phyloP scores from a whole-genome alignment of 495 filamentous ascomycete genomes.

The Penicillium chermesinum region DNA sequence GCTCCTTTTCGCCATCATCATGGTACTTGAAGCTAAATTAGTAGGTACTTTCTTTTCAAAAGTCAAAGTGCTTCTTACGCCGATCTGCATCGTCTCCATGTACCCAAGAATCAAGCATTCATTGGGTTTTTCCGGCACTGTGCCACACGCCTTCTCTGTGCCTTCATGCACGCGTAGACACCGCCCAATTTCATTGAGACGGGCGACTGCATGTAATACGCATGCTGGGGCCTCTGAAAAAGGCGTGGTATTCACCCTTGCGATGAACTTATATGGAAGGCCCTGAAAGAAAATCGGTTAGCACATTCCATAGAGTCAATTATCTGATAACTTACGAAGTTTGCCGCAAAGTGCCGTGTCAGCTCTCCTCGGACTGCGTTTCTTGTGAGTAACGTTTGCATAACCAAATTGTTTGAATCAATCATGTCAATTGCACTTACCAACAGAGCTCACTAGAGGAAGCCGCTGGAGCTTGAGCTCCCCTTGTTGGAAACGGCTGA shows the following conservation, averaged over 20 bases:
- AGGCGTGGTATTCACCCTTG: conserved; percentile 55
- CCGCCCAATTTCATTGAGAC: conserved; percentile 32
- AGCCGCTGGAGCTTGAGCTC: conserved; percentile 59
- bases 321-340: conserved; percentile 53
- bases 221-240: conserved; percentile 57
- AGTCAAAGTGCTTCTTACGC: conserved; percentile 58
- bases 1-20: conserved; percentile 73
- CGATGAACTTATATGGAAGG: conserved; percentile 77
- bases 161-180: conserved; percentile 57
- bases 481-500: conserved; percentile 50
- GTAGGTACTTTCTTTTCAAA: no score
- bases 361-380: conserved; percentile 39
- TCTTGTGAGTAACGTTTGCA: neutral
- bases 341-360: conserved; percentile 64
- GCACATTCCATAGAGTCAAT: neutral
- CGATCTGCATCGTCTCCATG: conserved; percentile 62
- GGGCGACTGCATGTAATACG: conserved; percentile 53
- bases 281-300: conserved; percentile 44
- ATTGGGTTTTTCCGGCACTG: conserved; percentile 54
- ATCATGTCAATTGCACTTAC: conserved; percentile 24
- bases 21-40: no score
- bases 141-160: conserved; percentile 10
- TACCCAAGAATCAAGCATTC: conserved; percentile 74
- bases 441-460: conserved; percentile 32
- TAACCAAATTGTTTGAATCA: neutral